These are phyloP conservation scores for Lachnellula suecica DNA, from an alignment of 2,329 filamentous ascomycete genomes.

Conservation along the genomic window DNA sequence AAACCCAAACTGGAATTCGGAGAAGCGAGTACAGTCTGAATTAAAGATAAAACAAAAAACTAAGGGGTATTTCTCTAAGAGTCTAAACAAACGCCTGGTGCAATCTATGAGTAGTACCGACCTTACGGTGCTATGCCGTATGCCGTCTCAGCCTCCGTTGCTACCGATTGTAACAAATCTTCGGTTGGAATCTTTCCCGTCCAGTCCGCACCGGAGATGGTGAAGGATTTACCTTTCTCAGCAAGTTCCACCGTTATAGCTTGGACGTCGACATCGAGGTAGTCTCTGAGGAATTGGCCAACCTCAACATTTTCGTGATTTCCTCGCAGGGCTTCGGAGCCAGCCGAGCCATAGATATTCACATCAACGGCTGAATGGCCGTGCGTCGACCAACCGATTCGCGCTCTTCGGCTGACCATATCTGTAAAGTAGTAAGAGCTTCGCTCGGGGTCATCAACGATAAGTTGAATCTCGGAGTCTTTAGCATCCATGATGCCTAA, in stretches of 20 bases:
- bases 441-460: conserved; percentile 58
- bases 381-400: conserved; percentile 92
- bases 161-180: conserved; percentile 17
- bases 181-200: conserved; percentile 25
- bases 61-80: background rate
- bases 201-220: conserved; percentile 16
- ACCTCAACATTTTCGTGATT: conserved; percentile 97
- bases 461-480: conserved; percentile 65
- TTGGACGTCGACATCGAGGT: conserved; percentile 77
- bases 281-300: conserved; percentile 76
- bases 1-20: background rate
- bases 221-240: conserved; percentile 21
- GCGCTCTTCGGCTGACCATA: conserved; percentile 83
- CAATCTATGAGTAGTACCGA: background rate
- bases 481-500: conserved; percentile 77
- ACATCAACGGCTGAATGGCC: conserved; percentile 94
- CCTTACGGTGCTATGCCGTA: conserved; percentile 1
- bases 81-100: background rate
- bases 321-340: conserved; percentile 66
- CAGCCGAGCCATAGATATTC: conserved; percentile 85
- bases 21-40: background rate
- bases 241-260: conserved; percentile 72
- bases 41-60: background rate
- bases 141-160: conserved; percentile 9
- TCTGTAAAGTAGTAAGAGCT: conserved; percentile 67